phyloP scores from a whole-genome alignment of 1,284 basidiomycete species.

The Malassezia obtusa region DNA sequence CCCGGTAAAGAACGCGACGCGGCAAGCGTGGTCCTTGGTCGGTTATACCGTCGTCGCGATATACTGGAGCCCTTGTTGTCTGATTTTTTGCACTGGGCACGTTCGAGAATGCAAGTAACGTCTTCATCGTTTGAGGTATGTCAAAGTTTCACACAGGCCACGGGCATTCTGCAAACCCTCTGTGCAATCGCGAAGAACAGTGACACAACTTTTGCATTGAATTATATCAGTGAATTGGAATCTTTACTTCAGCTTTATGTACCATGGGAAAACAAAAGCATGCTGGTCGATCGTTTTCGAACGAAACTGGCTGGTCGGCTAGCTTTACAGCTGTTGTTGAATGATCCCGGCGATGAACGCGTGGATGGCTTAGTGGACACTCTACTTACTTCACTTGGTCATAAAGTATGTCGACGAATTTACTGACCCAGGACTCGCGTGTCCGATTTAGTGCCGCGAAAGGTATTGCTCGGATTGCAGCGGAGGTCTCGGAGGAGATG shows the following conservation, averaged over 20 bases:
- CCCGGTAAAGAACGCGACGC: slow-evolving; percentile 73
- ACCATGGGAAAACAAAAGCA: slow-evolving; percentile 18
- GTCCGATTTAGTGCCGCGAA: slow-evolving; percentile 94
- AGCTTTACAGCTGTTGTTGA: slow-evolving; percentile 30
- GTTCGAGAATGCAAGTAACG: slow-evolving; percentile 3
- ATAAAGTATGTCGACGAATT: slow-evolving; percentile 58
- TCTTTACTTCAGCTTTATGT: slow-evolving; percentile 20
- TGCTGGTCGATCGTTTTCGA: slow-evolving; percentile 30
- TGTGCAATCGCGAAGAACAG: slow-evolving; percentile 63
- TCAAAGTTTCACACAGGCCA: slow-evolving; percentile 38
- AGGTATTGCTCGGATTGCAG: slow-evolving; percentile 74
- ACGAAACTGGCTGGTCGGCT: slow-evolving; percentile 40
- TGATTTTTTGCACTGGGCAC: slow-evolving; percentile 7
- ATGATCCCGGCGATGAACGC: slow-evolving; percentile 2
- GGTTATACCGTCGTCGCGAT: slow-evolving; percentile 59
- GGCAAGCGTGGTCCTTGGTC: slow-evolving; percentile 62
- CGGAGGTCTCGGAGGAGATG: slow-evolving; percentile 66
- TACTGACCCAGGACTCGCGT: slow-evolving; percentile 65
- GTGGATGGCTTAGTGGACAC: slow-evolving; percentile 30
- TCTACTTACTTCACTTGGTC: slow-evolving; percentile 66
- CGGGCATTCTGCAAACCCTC: slow-evolving; percentile 64
- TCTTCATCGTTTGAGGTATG: slow-evolving; percentile 16
- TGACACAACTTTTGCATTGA: slow-evolving; percentile 21
- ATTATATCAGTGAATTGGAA: slow-evolving; percentile 21
- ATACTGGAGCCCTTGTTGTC: slow-evolving; percentile 49